Evolutionary conservation across 345 rosid genomes (phyloP).

Genomic region (Murraya koenigii): DNA sequence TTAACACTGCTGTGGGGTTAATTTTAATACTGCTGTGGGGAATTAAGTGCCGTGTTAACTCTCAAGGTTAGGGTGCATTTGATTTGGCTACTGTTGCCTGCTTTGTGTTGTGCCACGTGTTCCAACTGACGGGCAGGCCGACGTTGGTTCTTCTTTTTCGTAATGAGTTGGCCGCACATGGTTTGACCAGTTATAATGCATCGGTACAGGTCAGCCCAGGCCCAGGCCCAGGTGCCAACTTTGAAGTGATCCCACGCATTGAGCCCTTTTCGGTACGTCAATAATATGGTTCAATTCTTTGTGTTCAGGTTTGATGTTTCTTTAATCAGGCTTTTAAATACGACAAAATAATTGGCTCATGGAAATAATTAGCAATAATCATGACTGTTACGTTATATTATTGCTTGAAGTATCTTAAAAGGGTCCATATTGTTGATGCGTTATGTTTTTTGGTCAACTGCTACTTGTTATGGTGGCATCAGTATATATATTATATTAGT

Average conservation of each 20-base stretch:
- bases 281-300: neutral
- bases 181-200: slow-evolving; percentile 10
- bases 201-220: slow-evolving; percentile 6
- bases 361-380: neutral
- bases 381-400: neutral
- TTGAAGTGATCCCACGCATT: neutral
- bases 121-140: neutral
- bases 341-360: neutral
- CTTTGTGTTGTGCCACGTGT: neutral
- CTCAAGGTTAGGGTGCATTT: neutral
- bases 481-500: neutral
- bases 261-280: neutral
- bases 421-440: slow-evolving; percentile 1
- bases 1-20: neutral
- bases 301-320: neutral
- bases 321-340: neutral
- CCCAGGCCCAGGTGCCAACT: slow-evolving; percentile 2
- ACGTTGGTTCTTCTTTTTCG: neutral
- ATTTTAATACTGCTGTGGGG: neutral
- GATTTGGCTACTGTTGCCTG: neutral
- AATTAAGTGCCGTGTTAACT: neutral
- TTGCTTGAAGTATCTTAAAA: neutral
- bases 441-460: slow-evolving; percentile 12
- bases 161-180: neutral
- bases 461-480: neutral